Evolutionary conservation across 495 filamentous ascomycete species (phyloP).

Genomic region (Penicillium malachiteum): DNA sequence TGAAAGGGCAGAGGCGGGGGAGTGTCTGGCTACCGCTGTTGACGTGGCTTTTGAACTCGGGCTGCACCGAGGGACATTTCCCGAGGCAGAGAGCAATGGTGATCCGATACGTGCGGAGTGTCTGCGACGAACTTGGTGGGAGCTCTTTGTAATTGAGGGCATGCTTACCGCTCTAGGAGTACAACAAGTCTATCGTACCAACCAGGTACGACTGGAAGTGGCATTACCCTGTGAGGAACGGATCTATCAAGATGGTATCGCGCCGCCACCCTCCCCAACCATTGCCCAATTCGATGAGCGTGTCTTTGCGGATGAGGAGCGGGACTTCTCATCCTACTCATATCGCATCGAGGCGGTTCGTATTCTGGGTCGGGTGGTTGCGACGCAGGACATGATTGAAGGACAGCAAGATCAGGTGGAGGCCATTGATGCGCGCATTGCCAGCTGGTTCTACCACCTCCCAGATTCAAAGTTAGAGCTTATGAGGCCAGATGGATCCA

Average conservation of each 20-base stretch:
- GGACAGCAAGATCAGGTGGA: slow-evolving; percentile 47
- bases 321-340: slow-evolving; percentile 46
- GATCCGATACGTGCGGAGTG: slow-evolving; percentile 68
- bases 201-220: slow-evolving; percentile 37
- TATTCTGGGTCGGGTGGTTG: slow-evolving; percentile 73
- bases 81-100: slow-evolving; percentile 40
- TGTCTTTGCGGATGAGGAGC: slow-evolving; percentile 46
- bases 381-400: slow-evolving; percentile 35
- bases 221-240: slow-evolving; percentile 47
- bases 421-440: slow-evolving; percentile 71
- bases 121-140: slow-evolving; percentile 89
- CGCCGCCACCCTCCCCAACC: slow-evolving; percentile 37
- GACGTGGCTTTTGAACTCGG: slow-evolving; percentile 72
- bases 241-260: slow-evolving; percentile 44
- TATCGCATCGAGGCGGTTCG: slow-evolving; percentile 62
- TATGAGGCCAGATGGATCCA: slow-evolving; percentile 59
- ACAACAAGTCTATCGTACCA: slow-evolving; percentile 35
- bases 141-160: slow-evolving; percentile 75
- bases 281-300: slow-evolving; percentile 47
- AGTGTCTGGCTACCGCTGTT: slow-evolving; percentile 65
- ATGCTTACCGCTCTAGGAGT: slow-evolving; percentile 50
- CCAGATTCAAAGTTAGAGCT: slow-evolving; percentile 73
- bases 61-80: slow-evolving; percentile 61
- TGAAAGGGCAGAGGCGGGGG: slow-evolving; percentile 62
- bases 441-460: slow-evolving; percentile 80